phyloP scores from a whole-genome alignment of 129 eudicot genomes.

The Apium graveolens region DNA sequence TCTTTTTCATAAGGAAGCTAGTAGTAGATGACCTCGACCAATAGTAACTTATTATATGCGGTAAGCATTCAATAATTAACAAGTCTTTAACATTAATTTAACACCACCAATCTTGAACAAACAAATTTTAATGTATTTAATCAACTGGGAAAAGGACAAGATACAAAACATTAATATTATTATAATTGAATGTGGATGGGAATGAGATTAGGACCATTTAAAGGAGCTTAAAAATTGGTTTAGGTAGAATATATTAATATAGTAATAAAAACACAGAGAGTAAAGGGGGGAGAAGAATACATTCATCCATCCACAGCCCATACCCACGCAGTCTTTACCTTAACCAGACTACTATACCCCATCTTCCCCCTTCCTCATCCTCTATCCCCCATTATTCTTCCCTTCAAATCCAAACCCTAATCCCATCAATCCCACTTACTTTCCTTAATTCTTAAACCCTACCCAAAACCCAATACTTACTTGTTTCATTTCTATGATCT shows the following conservation, averaged over 20 bases:
- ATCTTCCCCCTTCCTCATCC: not conserved
- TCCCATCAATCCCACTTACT: not conserved
- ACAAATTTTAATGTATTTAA: not conserved
- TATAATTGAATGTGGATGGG: not conserved
- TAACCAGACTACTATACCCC: not conserved
- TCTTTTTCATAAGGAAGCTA: not conserved
- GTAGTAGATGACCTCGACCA: not conserved
- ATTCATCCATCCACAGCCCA: not conserved
- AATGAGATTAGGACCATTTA: constrained; percentile 1
- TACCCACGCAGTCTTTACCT: constrained; percentile 8
- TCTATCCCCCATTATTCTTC: not conserved
- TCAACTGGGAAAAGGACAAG: not conserved
- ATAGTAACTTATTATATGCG: not conserved
- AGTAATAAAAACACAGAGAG: not conserved
- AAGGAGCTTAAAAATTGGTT: constrained; percentile 1
- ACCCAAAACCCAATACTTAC: not conserved
- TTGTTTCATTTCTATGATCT: not conserved
- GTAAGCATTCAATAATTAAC: not conserved
- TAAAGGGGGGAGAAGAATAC: not conserved
- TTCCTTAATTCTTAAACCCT: not conserved
- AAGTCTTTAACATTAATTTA: not conserved
- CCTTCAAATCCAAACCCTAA: not conserved
- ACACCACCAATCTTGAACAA: not conserved
- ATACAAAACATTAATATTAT: not conserved
- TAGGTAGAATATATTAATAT: not conserved